Conservation (phyloP, 345 rosid species). For the Nasturtium officinale region DNA sequence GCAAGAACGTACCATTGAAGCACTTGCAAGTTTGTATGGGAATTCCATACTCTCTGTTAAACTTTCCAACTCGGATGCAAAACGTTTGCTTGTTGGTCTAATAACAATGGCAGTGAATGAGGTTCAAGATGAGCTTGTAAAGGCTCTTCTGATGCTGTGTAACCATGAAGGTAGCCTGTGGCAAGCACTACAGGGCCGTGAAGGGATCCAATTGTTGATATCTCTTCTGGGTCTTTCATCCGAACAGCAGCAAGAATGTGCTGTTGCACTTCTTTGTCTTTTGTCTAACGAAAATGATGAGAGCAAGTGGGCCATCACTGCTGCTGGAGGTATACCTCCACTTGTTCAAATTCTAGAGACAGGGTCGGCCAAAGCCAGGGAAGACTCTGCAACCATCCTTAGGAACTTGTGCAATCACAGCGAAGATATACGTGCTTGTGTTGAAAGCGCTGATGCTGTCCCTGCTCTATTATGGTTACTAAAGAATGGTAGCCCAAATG, state of each 20-base stretch:
- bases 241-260: constrained; percentile 99
- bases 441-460: constrained; percentile 99
- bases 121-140: constrained; percentile 91
- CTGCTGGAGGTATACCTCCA: constrained; percentile 99
- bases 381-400: constrained; percentile 95
- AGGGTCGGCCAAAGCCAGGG: constrained; percentile 97
- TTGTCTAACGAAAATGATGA: constrained; percentile 96
- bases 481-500: constrained; percentile 94
- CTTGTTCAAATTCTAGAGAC: constrained; percentile 98
- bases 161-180: constrained; percentile 85
- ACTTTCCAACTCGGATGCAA: constrained; percentile 86
- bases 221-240: constrained; percentile 99
- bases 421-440: constrained; percentile 99
- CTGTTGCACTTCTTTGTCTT: constrained; percentile 95
- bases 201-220: constrained; percentile 93
- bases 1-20: constrained; percentile 98
- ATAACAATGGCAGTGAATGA: constrained; percentile 96
- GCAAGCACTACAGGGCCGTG: constrained; percentile 98
- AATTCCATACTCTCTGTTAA: constrained; percentile 74
- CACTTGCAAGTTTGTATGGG: constrained; percentile 97
- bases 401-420: constrained; percentile 99
- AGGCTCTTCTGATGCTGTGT: constrained; percentile 89
- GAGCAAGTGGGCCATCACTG: constrained; percentile 99
- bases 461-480: constrained; percentile 98
- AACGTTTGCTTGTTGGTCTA: constrained; percentile 94